Conservation (phyloP, 2,329 filamentous ascomycete genomes). For the Periconia digitata region DNA sequence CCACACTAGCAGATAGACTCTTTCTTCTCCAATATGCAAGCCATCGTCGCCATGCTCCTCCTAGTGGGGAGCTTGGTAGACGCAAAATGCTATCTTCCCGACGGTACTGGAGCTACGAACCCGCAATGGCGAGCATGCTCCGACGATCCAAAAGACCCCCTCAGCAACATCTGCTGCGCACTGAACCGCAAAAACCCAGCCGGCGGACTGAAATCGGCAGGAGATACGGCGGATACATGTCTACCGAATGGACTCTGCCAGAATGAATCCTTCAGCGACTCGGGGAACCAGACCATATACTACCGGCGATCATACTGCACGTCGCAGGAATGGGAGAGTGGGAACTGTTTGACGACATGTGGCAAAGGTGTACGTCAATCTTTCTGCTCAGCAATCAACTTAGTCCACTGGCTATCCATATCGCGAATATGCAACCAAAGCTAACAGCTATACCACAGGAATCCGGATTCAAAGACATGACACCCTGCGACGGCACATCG, state of each 20-base stretch:
- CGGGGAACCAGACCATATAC: not conserved
- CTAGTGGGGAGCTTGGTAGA: not conserved
- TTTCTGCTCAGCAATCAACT: not conserved
- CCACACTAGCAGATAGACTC: no score
- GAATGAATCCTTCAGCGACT: not conserved
- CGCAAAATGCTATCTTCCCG: conserved; percentile 1
- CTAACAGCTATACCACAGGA: not conserved
- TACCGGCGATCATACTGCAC: conserved; percentile 3
- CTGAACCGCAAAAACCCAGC: conserved; percentile 1
- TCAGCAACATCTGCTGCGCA: conserved; percentile 5
- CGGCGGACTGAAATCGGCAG: not conserved
- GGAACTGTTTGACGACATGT: conserved; percentile 3
- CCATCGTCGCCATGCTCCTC: not conserved
- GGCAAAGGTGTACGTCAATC: not conserved
- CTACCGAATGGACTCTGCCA: conserved; percentile 6
- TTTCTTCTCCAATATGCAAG: not conserved
- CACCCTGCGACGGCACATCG: conserved; percentile 1
- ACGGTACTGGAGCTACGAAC: not conserved
- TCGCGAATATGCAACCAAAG: no score
- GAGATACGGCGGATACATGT: conserved; percentile 1
- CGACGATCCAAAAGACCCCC: not conserved
- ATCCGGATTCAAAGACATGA: conserved; percentile 1
- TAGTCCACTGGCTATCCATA: not conserved
- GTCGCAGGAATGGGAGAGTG: not conserved
- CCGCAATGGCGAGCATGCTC: not conserved